Evolutionary conservation across 768 basidiomycete species (phyloP), one percentile per base, ranked within the genome.

Genomic region (Stropharia rugosoannulata): DNA sequence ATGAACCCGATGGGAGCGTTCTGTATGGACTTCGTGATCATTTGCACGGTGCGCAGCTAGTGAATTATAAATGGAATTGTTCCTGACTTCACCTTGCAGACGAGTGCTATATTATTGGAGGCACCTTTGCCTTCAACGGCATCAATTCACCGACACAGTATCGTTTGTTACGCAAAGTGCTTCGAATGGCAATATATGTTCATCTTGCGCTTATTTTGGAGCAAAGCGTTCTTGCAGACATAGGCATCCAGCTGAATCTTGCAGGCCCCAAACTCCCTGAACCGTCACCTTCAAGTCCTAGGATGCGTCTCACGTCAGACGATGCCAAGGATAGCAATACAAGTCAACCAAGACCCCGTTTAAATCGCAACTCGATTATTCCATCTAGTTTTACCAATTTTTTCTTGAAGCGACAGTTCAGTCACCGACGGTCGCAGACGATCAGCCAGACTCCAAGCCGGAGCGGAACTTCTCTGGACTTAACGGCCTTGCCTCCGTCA

Each of bases 161-260:
- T 59, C 58, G 62, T 3, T 55, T 74, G 0, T 73, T 90, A 0
- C 66, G 68, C 46, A 75, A 73, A 42, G 69, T 81, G 15, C 80
- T 90, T 13, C 77, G 80, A 13, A 60, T 87, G 9, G 62, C 78
- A 0, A 68, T 82, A 13, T 87, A 83, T 63, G 64, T 76, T 8
- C 80, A 84, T 60, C 74, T 86, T 1, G 82, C 84, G 1, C 73
- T 86, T 35, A 57, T 84, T 4, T 79, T 88, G 13, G 87, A 88
- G 61, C 84, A 87, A 62, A 75, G 80, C 37, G 66, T 86, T 4
- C 73, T 87, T 27, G 52, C 69, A 4, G 75, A 84, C 65, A 82
- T 78, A 0, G 68, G 76, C 47, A 75, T 85, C n/a, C 65, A 68
- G 6, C 67, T 87, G 35, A 70, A 66, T 35, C 80, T 75, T 50